Evolutionary conservation across 345 rosid species (phyloP), one percentile per base, ranked within the genome.

Genomic region (Pugionium dolabratum): DNA sequence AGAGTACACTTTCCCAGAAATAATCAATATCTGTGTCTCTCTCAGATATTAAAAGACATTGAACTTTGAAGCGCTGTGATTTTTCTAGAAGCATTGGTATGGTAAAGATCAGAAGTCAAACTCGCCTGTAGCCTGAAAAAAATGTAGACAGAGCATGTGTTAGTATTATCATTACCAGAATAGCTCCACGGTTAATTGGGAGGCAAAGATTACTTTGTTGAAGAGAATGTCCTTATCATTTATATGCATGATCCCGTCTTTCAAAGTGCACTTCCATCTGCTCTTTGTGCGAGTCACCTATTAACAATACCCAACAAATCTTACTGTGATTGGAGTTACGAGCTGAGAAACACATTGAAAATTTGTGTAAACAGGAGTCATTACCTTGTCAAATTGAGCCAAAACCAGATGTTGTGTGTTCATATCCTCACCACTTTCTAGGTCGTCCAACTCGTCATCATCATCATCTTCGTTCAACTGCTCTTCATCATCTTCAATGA

Each of bases 361-460:
- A 39, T 0, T 18, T 18, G 18, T 18, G 18, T 18, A 40, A 9
- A 48, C 6, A 59, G 25, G 51, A 62, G 50, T 10, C 32, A 6
- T 6, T 78, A 93, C 98, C 97, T 93, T 93, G 79, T 93, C 98
- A 74, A 93, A 93, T 49, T 88, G 99, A 61, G 99, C 99, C 82
- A 94, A 78, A 70, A 94, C 96, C 55, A 94, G 73, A 80, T 94
- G 99, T 54, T 91, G 96, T 1, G 99, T 86, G 78, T 88, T 91
- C 83, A 85, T 75, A 66, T 94, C 99, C 75, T 94, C 99, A 10
- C 88, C 93, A 42, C 86, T 74, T 54, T 89, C 97, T 73, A 84
- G 81, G 67, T 85, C 99, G 75, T 94, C 99, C 71, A 90, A 71
- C 28, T 94, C 99, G 9, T 91, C 88, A 0, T 81, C 96, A 1